phyloP scores from a whole-genome alignment of 805 yeast genomes.

The Metschnikowia cubensis region DNA sequence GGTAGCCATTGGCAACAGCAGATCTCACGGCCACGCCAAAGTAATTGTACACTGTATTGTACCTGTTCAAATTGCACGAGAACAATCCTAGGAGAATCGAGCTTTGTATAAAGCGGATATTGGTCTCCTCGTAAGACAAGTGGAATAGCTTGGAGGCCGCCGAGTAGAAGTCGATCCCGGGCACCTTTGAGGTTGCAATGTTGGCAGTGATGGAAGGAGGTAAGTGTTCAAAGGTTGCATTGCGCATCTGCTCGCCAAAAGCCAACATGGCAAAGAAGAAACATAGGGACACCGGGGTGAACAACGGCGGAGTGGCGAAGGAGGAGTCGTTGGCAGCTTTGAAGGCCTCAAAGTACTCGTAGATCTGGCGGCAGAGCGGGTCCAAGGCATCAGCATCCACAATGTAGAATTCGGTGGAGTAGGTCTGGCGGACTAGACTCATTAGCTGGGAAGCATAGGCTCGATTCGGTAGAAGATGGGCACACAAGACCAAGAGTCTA shows the following conservation, averaged over 20 bases:
- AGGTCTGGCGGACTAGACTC: slow-evolving; percentile 24
- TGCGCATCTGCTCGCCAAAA: slow-evolving; percentile 35
- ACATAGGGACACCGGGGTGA: slow-evolving; percentile 21
- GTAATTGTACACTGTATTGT: slow-evolving; percentile 37
- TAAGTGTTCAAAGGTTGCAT: slow-evolving; percentile 9
- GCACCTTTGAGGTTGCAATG: slow-evolving; percentile 17
- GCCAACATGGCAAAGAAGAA: slow-evolving; percentile 34
- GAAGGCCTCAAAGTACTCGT: slow-evolving; percentile 8
- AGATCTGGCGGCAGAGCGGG: slow-evolving; percentile 16
- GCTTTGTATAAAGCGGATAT: slow-evolving; percentile 32
- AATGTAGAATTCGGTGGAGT: slow-evolving; percentile 35
- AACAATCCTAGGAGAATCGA: slow-evolving; percentile 33
- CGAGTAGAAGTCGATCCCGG: slow-evolving; percentile 33
- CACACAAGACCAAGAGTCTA: slow-evolving; percentile 20
- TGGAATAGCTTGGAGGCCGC: slow-evolving; percentile 31
- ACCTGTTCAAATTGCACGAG: slow-evolving; percentile 34
- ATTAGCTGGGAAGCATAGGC: slow-evolving; percentile 22
- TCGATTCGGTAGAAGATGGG: slow-evolving; percentile 25
- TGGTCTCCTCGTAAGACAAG: slow-evolving; percentile 29
- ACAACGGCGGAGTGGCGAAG: slow-evolving; percentile 5
- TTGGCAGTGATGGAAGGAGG: slow-evolving; percentile 9
- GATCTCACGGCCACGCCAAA: slow-evolving; percentile 39
- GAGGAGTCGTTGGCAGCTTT: slow-evolving; percentile 1
- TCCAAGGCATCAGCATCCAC: slow-evolving; percentile 23
- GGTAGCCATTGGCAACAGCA: slow-evolving; percentile 36